Evolutionary conservation across 2,329 filamentous ascomycete species (phyloP), one percentile per base, ranked within the genome.

Genomic region (Drechslera avenae): DNA sequence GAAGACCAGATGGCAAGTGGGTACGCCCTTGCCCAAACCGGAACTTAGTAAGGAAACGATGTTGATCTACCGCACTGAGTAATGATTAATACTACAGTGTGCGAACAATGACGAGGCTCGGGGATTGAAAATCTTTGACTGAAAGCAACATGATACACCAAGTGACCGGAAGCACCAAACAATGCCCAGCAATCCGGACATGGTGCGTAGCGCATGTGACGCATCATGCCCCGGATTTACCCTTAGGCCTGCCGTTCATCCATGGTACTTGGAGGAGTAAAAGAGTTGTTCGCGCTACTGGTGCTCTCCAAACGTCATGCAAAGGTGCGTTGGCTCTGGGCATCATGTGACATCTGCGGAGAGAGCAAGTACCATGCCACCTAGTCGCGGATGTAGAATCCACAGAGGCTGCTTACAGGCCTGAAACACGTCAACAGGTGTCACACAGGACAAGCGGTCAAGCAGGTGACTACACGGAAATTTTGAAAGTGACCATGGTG

Each of bases 371-470:
- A 28, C 39, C 26, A 46, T 39, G 48, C 33, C 9, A 10, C 26
- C 53, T 54, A 39, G 35, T 31, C 42, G 30, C 49, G 46, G 39
- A 32, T 39, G 21, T 41, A 21, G 41, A 19, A n/a, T 33, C 33
- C 32, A 44, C 40, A 16, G 32, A 41, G 17, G 19, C 30, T 37
- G 31, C 32, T 12, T 28, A 28, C 26, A 2, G 26, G 28, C 37
- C 39, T 61, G 53, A 61, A 59, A 59, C 58, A 35, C 46, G 35
- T 41, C 40, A 21, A 28, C 28, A 45, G 14, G 21, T 46, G 46
- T 39, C 39, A 21, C 33, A 37, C 21, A 33, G 13, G 31, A 32
- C 17, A 17, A 52, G 42, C 40, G 48, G 23, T 39, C 21, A 56
- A 30, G 44, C 46, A 40, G 49, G 32, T 35, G 48, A 50, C 45